A percentile compares a stretch with the other conserved stretches of the same genome.
These are phyloP conservation scores for Austroboletus festivus DNA, from an alignment of 768 basidiomycete genomes.

Conservation along the genomic window DNA sequence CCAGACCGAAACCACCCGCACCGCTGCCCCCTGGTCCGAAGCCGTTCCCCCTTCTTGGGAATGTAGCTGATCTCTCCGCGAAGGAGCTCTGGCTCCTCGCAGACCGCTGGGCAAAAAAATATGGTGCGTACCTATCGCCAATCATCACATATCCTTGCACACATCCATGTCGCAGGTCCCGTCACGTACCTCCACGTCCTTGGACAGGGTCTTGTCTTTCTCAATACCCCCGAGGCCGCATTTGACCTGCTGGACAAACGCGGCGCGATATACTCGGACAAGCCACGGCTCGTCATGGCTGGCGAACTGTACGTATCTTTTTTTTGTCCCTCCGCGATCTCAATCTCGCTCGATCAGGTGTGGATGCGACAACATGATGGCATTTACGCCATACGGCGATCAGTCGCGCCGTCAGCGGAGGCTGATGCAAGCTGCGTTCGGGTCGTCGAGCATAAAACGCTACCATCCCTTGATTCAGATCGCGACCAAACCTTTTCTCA, in stretches of 20 bases:
- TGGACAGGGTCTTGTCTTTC: slow-evolving; percentile 64
- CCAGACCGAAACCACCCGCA: slow-evolving; percentile 23
- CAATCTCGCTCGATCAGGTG: slow-evolving; percentile 31
- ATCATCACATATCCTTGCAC: too few species aligned
- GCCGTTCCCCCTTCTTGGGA: slow-evolving; percentile 63
- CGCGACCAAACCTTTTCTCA: slow-evolving; percentile 57
- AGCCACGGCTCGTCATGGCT: slow-evolving; percentile 64
- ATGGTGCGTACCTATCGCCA: slow-evolving; percentile 42
- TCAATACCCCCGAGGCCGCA: slow-evolving; percentile 57
- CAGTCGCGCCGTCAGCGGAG: slow-evolving; percentile 60
- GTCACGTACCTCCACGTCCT: slow-evolving; percentile 64
- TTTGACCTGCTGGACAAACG: slow-evolving; percentile 68
- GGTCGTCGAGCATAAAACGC: slow-evolving; percentile 45
- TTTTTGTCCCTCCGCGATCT: background rate
- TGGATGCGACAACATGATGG: slow-evolving; percentile 70
- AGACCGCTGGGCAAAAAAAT: slow-evolving; percentile 57
- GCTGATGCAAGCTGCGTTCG: slow-evolving; percentile 65
- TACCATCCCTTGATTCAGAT: slow-evolving; percentile 59
- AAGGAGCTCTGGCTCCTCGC: slow-evolving; percentile 67
- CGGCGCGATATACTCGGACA: slow-evolving; percentile 73
- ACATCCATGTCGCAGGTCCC: slow-evolving; percentile 37
- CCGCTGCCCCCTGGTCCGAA: slow-evolving; percentile 66
- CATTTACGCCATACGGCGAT: slow-evolving; percentile 66
- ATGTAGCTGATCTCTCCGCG: slow-evolving; percentile 54
- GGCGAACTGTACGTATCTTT: slow-evolving; percentile 57